These are phyloP conservation scores for Saccharomycopsis synnaedendra DNA, from an alignment of 805 yeast species.

Conservation along the genomic window DNA sequence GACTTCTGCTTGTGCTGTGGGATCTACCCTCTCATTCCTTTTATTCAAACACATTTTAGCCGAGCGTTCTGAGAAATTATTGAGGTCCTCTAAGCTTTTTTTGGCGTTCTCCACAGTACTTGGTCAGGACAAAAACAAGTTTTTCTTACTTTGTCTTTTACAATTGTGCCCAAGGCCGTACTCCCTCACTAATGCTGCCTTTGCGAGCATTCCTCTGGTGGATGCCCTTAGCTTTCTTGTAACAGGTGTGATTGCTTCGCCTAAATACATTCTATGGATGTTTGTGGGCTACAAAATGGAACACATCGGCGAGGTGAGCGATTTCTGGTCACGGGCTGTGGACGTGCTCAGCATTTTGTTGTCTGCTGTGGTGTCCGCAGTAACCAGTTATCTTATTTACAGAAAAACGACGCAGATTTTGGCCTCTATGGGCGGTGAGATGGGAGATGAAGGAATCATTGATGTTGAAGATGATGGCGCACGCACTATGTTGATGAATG, in stretches of 20 bases:
- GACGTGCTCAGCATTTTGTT: slow-evolving; percentile 51
- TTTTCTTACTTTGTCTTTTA: slow-evolving; percentile 57
- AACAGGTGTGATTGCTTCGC: slow-evolving; percentile 70
- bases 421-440: background rate
- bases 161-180: slow-evolving; percentile 90
- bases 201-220: slow-evolving; percentile 78
- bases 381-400: slow-evolving; percentile 62
- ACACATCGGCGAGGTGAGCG: slow-evolving; percentile 50
- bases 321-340: slow-evolving; percentile 39
- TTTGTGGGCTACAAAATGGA: slow-evolving; percentile 71
- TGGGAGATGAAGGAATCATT: background rate
- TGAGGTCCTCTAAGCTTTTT: slow-evolving; percentile 51
- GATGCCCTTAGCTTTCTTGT: slow-evolving; percentile 47
- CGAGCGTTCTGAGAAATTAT: slow-evolving; percentile 46
- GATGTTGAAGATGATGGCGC: slow-evolving; percentile 3
- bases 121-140: slow-evolving; percentile 49
- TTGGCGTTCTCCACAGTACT: slow-evolving; percentile 66
- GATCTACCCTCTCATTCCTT: slow-evolving; percentile 67
- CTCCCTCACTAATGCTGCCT: slow-evolving; percentile 83
- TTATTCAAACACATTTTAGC: slow-evolving; percentile 50
- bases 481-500: background rate
- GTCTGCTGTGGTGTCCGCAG: slow-evolving; percentile 41
- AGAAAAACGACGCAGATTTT: slow-evolving; percentile 32
- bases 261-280: slow-evolving; percentile 65
- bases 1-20: slow-evolving; percentile 55